Conservation (phyloP, 495 filamentous ascomycete genomes). For the Penicillium ucsense region DNA sequence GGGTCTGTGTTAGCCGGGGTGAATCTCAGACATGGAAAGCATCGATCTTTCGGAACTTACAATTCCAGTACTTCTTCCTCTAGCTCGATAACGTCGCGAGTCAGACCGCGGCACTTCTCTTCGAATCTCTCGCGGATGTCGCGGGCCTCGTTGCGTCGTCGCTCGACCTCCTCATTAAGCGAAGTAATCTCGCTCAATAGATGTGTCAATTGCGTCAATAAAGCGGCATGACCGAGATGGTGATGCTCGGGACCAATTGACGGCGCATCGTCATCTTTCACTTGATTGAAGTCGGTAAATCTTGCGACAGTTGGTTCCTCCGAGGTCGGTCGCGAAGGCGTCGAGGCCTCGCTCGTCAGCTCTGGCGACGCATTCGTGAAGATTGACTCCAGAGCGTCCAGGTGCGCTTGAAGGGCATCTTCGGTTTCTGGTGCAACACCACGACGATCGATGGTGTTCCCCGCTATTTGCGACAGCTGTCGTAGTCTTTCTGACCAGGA, state of each 20-base stretch:
- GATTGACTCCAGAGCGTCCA: constrained; percentile 24
- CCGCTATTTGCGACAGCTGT: constrained; percentile 15
- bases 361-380: constrained; percentile 16
- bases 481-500: constrained; percentile 18
- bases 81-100: constrained; percentile 16
- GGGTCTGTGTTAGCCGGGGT: not conserved
- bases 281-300: not conserved
- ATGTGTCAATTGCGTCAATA: constrained; percentile 11
- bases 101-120: constrained; percentile 18
- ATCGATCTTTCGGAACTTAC: constrained; percentile 10
- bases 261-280: not conserved
- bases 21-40: not conserved
- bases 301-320: not conserved
- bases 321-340: not conserved
- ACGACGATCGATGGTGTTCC: constrained; percentile 1
- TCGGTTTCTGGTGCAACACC: constrained; percentile 9
- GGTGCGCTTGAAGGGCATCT: constrained; percentile 16
- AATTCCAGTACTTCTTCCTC: constrained; percentile 24
- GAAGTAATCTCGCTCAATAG: constrained; percentile 18
- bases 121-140: constrained; percentile 24
- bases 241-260: no score
- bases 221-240: constrained; percentile 1
- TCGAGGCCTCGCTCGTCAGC: constrained; percentile 11
- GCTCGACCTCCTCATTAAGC: constrained; percentile 19
- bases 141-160: constrained; percentile 22